A percentile compares a stretch with the other conserved stretches of the same genome.
Conservation (phyloP, 2,329 filamentous ascomycete genomes). For the Chalaropsis ovoidea region DNA sequence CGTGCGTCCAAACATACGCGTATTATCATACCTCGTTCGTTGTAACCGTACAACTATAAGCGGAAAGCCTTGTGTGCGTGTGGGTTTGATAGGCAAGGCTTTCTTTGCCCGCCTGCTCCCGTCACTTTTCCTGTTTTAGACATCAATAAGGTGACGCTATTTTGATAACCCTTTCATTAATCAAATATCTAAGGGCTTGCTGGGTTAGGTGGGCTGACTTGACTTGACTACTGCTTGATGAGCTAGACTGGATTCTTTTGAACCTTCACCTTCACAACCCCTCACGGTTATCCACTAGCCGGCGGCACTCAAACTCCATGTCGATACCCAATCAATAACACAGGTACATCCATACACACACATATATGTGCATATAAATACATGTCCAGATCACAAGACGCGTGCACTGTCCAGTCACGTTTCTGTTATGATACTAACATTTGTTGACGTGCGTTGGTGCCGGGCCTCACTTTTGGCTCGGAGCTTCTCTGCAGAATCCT, state of each 20-base stretch:
- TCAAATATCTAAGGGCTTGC: neutral
- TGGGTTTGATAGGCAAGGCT: neutral
- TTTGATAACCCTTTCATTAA: neutral
- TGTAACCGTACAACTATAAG: too few species aligned
- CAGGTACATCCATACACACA: neutral
- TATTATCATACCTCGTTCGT: too few species aligned
- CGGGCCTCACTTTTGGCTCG: slow-evolving; percentile 4
- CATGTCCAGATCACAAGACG: neutral
- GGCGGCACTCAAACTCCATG: neutral
- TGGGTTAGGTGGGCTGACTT: too few species aligned
- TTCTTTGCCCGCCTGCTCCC: neutral
- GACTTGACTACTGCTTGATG: too few species aligned
- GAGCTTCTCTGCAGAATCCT: neutral
- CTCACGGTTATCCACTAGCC: neutral
- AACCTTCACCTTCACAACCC: too few species aligned
- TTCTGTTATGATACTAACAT: neutral
- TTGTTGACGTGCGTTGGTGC: slow-evolving; percentile 7
- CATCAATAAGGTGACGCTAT: neutral
- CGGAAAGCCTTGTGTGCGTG: neutral
- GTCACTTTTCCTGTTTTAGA: neutral
- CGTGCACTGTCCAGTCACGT: slow-evolving; percentile 8
- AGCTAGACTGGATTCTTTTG: too few species aligned
- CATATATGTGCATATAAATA: neutral
- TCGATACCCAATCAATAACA: neutral
- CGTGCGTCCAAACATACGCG: too few species aligned